Base-by-base conservation (phyloP, 2,329 filamentous ascomycete species). In the Chaetomium strumarium region DNA sequence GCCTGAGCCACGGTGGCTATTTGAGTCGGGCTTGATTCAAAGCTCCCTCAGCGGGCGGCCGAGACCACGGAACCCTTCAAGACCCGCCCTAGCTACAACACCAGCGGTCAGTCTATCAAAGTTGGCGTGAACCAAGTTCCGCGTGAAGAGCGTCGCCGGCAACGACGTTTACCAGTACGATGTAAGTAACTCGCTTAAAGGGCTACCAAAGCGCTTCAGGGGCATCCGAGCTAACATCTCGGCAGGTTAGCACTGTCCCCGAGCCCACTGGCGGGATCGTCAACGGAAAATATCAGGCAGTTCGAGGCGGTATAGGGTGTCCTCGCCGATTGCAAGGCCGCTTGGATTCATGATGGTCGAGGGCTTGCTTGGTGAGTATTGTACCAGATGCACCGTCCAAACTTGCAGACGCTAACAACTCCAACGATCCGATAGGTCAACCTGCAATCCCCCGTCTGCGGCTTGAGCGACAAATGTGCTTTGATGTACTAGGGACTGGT, bases 141-240 rank as follows among this genome's bases (percentile, higher is more conserved):
- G 83, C 0, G 84, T 96, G 50, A 69, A 67, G 0, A 69, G 73
- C 10, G 81, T 84, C 37, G 83, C 83, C 0, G 75, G 68, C 2
- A 77, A 74, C 12, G 78, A 80, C 0, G 80, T 96, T 19, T 84
- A 84, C 57, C 91, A 96, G 65, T 97, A 92, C 61, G 90, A 96
- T 71, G 88, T 91, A 72, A 77, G 86, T 78, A 37, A 31, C 36
- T 40, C 9, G 48, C 17, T 5, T 14, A 1, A 1, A 3, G 30
- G 12, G n/a, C 5, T n/a, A 10, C 8, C 13, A 3, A 8, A 5
- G 3, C 2, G 13, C n/a, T 5, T 30, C 19, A 7, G 16, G 30
- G 8, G 9, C 29, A 12, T 6, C 36, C 33, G n/a, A n/a, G 44
- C 57, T 63, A 40, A 56, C 29, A 43, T 44, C 34, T 43, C 30